Evolutionary conservation across 2,329 filamentous ascomycete species (phyloP).

Genomic region (Arthrobotrys sinensis): DNA sequence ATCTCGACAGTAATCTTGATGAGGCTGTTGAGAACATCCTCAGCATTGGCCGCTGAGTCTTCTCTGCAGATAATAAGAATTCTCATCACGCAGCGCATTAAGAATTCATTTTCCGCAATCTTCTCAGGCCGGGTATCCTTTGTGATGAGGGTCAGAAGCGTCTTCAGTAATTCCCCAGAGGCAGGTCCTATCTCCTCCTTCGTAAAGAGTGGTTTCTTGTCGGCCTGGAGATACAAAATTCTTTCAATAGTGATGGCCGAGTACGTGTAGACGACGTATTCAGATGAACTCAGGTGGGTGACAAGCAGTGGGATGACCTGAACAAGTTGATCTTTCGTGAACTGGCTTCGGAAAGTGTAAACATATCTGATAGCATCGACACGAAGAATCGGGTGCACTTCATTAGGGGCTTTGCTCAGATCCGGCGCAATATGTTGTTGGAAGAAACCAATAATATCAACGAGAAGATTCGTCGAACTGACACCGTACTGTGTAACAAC

Average conservation of each 20-base stretch:
- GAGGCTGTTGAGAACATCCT: constrained; percentile 85
- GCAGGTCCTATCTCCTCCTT: constrained; percentile 83
- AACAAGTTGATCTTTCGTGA: constrained; percentile 93
- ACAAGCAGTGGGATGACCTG: constrained; percentile 90
- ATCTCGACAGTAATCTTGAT: constrained; percentile 93
- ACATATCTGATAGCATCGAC: constrained; percentile 99
- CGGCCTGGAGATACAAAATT: constrained; percentile 85
- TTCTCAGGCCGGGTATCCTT: constrained; percentile 88
- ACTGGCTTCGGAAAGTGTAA: constrained; percentile 94
- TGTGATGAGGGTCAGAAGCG: constrained; percentile 92
- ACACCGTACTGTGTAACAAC: constrained; percentile 87
- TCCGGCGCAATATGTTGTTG: constrained; percentile 92
- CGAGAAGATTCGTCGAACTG: constrained; percentile 86
- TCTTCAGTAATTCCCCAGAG: constrained; percentile 86
- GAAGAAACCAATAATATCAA: constrained; percentile 95
- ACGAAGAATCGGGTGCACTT: constrained; percentile 86
- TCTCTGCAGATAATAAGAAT: constrained; percentile 95
- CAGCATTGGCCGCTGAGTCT: constrained; percentile 79
- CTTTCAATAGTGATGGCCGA: constrained; percentile 97
- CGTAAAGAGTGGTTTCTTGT: constrained; percentile 79
- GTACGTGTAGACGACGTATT: constrained; percentile 98
- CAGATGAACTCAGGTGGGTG: constrained; percentile 87
- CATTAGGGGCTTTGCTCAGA: constrained; percentile 76
- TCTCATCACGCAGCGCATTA: constrained; percentile 99
- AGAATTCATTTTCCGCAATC: constrained; percentile 97